Evolutionary conservation across 768 basidiomycete genomes (phyloP), one percentile per base, ranked within the genome.

Genomic region (Mrakia blollopis): DNA sequence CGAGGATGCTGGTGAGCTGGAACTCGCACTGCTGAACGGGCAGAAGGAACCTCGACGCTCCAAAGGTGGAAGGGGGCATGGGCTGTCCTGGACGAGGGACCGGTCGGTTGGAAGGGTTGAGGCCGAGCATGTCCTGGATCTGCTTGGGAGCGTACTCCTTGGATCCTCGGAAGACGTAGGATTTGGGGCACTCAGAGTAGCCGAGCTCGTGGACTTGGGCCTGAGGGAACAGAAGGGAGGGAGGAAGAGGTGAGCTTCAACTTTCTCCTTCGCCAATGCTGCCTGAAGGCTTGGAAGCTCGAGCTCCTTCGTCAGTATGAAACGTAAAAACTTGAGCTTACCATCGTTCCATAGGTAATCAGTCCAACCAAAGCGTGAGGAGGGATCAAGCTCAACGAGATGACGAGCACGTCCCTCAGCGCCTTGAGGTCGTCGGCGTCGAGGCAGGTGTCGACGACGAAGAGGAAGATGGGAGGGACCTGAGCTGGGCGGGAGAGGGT

Each of bases 191-290:
- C 83, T 96, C 92, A 2, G 90, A 88, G 81, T 98, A 98, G 44
- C 95, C 94, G 50, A 98, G 91, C 85, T 99, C 97, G 83, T 99
- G 97, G 1, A 99, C 93, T 91, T 96, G 94, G 10, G 96, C 88
- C 96, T 98, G 79, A 32, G 25, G 23, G 61, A 47, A 28, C 5
- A 37, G 16, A 11, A n/a, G 39, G 39, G 13, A 7, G 57, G 2
- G 52, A 57, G 32, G 32, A 30, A 16, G 60, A 7, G 50, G 39
- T 41, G 28, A 30, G 37, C 57, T 30, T 21, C 25, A 10, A 16
- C 68, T 11, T 14, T 6, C 7, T 37, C 44, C n/a, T 21, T 69
- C n/a, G 16, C 41, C n/a, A n/a, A n/a, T n/a, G n/a, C n/a, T n/a
- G n/a, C n/a, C n/a, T n/a, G n/a, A n/a, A n/a, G n/a, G n/a, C n/a